Base-by-base conservation (phyloP, 805 yeast species). In the Candida anglica region DNA sequence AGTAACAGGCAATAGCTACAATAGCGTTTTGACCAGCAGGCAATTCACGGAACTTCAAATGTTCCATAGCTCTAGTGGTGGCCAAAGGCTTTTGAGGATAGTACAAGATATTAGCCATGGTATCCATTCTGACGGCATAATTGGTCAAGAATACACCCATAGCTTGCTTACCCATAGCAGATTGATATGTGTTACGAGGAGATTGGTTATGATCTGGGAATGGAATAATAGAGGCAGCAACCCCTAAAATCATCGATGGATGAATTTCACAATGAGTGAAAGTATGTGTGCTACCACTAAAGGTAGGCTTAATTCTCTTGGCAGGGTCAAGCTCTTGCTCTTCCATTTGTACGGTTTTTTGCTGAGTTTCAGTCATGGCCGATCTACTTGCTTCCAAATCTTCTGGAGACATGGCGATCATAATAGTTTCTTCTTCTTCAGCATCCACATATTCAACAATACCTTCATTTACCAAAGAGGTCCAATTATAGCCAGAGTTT, bases 101-200 rank as follows among this genome's bases (percentile, higher is more conserved):
- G 58, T 93, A 93, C 47, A 93, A 72, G 50, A 93, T 91, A 56
- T 93, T 93, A 7, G 98, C 97, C 98, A 93, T 93, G 1, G 98
- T 93, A 63, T 93, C 98, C 98, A 93, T 93, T 67, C 98, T 86
- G 34, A 91, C 96, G 39, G 82, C 77, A 61, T 91, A 93, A 56
- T 93, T 93, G 4, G 98, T 93, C 52, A 91, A 73, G 62, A 86
- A 91, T 7, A 93, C 98, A 58, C 98, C 98, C 98, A 93, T 93
- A 38, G 98, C 98, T 69, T 93, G 98, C 65, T 93, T 93, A 79
- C 98, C 98, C 98, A 93, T 93, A 44, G 98, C 98, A 58, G 96
- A 89, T 70, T 93, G 98, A 64, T 93, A 93, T 3, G 98, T 93
- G 58, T 93, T 93, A 80, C 98, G 91, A 40, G 98, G 98, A 40